Conservation (phyloP, 805 yeast genomes). For the Scheffersomyces amazonensis region DNA sequence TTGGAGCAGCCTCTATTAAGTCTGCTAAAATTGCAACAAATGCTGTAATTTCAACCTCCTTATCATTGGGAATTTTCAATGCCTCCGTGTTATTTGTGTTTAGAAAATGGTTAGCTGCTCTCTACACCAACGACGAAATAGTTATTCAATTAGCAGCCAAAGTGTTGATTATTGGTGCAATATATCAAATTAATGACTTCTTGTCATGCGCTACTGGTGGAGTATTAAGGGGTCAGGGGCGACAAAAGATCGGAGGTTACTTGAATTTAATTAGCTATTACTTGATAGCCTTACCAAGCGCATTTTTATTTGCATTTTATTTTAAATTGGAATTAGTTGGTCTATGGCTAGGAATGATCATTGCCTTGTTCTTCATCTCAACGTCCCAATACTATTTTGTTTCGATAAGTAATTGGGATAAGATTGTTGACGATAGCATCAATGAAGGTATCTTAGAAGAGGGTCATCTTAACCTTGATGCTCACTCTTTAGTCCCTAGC, state of each 20-base stretch:
- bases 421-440: slow-evolving; percentile 36
- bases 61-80: slow-evolving; percentile 33
- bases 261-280: slow-evolving; percentile 49
- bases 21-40: slow-evolving; percentile 34
- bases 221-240: slow-evolving; percentile 55
- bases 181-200: slow-evolving; percentile 53
- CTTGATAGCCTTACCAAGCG: slow-evolving; percentile 47
- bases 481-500: slow-evolving; percentile 29
- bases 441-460: slow-evolving; percentile 42
- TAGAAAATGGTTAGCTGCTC: slow-evolving; percentile 34
- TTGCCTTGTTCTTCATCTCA: slow-evolving; percentile 42
- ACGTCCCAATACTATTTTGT: slow-evolving; percentile 41
- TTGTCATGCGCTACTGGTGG: slow-evolving; percentile 51
- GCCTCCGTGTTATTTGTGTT: slow-evolving; percentile 35
- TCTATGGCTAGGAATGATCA: slow-evolving; percentile 47
- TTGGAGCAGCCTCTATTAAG: slow-evolving; percentile 58
- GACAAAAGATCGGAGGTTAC: slow-evolving; percentile 55
- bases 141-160: slow-evolving; percentile 36
- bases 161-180: slow-evolving; percentile 44
- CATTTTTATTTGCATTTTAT: slow-evolving; percentile 41
- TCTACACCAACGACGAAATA: slow-evolving; percentile 38
- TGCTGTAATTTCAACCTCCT: slow-evolving; percentile 33
- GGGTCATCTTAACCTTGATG: slow-evolving; percentile 25
- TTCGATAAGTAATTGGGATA: slow-evolving; percentile 40
- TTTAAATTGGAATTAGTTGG: slow-evolving; percentile 40